Evolutionary conservation across 2,329 filamentous ascomycete genomes (phyloP), one percentile per base, ranked within the genome.

Genomic region (Samsoniella hepiali): DNA sequence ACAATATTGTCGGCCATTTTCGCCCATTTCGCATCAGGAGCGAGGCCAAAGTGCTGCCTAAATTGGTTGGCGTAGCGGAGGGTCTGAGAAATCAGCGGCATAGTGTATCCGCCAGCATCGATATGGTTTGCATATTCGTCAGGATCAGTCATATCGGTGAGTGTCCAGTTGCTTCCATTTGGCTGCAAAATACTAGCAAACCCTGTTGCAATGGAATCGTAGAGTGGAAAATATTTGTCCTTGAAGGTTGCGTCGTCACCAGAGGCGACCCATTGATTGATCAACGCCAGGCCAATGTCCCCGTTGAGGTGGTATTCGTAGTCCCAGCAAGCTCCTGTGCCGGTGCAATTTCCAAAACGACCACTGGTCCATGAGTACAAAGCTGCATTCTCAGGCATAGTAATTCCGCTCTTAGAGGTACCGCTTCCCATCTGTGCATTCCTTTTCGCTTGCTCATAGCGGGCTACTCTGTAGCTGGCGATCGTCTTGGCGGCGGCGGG

Each of bases 291-390:
- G 0, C 84, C 87, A 67, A 90, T 89, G 65, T 90, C 88, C 4
- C 87, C 87, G 67, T 90, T 90, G 51, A 90, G 68, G 68, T 90
- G 88, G 67, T 90, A 91, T 69, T 91, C 81, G 68, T 90, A 90
- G 71, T 90, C 87, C 70, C 86, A 88, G 72, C 88, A 90, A 5
- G 83, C 80, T 1, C 82, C 83, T 3, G 82, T 83, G 3, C 77
- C 81, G 0, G 88, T 70, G 68, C 88, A 90, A 68, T 90, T 90
- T 3, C 88, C 88, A 68, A 80, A 86, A 2, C 88, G 78, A 8
- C 84, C 87, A 67, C 83, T 87, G 0, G 87, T 90, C 88, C 88
- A 91, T 1, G 88, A 82, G 69, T 83, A 91, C 1, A 86, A 81
- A 22, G 68, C 67, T 5, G 65, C 76, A 58, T 72, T 67, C 1